phyloP scores from a whole-genome alignment of 1,139 yeast genomes.

The Lodderomyces beijingensis region DNA sequence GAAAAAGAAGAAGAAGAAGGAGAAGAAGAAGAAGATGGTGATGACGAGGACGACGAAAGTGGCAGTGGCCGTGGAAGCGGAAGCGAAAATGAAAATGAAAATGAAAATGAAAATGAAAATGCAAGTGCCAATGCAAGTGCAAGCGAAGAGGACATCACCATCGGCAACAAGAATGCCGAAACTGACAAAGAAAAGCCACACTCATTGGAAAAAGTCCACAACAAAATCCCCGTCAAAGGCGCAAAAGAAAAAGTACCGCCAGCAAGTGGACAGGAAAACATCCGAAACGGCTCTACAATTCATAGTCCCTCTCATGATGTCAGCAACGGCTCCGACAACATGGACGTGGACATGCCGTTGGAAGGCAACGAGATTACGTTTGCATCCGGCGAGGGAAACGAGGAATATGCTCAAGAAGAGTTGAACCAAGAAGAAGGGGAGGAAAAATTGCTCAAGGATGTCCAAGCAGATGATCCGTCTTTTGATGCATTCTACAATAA shows the following conservation, averaged over 20 bases:
- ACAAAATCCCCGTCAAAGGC: background rate
- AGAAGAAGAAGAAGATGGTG: constrained; percentile 13
- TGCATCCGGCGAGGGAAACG: constrained; percentile 39
- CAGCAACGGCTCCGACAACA: background rate
- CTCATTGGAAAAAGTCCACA: background rate
- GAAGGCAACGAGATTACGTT: constrained; percentile 3
- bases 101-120: background rate
- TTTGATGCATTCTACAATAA: constrained; percentile 13
- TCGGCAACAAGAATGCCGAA: background rate
- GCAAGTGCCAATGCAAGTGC: background rate
- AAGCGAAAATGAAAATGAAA: background rate
- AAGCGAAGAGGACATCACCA: background rate
- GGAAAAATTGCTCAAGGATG: constrained; percentile 12
- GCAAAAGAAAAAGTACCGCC: background rate
- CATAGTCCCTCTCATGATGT: constrained; percentile 1
- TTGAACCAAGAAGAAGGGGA: constrained; percentile 15
- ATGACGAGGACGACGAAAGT: constrained; percentile 1
- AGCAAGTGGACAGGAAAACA: background rate
- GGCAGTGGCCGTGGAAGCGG: background rate
- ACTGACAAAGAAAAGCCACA: background rate
- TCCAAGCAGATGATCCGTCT: constrained; percentile 13
- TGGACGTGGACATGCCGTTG: constrained; percentile 1
- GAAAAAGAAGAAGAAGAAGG: constrained; percentile 31
- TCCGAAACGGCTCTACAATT: background rate
- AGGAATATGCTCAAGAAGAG: constrained; percentile 39